Percentiles rank a stretch among this genome's conserved stretches.
Conservation (phyloP, 441 rosid genomes). For the Viola pubescens region DNA sequence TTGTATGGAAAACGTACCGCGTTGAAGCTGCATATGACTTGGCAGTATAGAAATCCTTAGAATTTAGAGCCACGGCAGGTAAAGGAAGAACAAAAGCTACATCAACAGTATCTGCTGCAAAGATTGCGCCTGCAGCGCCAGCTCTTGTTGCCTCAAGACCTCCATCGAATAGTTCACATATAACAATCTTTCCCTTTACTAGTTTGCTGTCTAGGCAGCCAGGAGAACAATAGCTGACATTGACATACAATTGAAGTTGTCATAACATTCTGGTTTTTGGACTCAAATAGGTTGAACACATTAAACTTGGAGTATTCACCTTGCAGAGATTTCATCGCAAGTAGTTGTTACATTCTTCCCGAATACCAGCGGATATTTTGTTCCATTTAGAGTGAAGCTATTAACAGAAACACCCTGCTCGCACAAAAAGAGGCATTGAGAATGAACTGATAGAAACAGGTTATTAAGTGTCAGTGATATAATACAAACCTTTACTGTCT, state of each 20-base stretch:
- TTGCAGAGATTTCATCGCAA: neutral
- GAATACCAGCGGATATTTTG: neutral
- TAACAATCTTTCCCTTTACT: constrained; percentile 36
- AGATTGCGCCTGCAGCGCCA: constrained; percentile 13
- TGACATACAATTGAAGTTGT: neutral
- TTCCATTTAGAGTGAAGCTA: neutral
- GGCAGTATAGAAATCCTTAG: constrained; percentile 34
- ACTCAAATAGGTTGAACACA: neutral
- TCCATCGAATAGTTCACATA: constrained; percentile 18
- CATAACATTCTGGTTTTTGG: no score
- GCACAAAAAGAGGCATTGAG: neutral
- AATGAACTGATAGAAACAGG: neutral
- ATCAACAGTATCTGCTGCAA: constrained; percentile 15
- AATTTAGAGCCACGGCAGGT: constrained; percentile 34
- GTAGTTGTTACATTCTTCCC: neutral
- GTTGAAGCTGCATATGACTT: constrained; percentile 49
- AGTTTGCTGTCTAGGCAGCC: constrained; percentile 23
- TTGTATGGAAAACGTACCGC: constrained; percentile 23
- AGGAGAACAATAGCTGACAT: constrained; percentile 15
- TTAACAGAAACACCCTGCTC: neutral
- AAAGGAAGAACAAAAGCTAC: constrained; percentile 28
- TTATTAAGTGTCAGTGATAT: neutral
- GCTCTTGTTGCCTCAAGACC: constrained; percentile 19
- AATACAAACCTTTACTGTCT: neutral
- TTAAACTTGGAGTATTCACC: neutral